These are phyloP conservation scores for Tetrahymena elliotti DNA, from an alignment of 73 alveolate genomes.

Conservation along the genomic window DNA sequence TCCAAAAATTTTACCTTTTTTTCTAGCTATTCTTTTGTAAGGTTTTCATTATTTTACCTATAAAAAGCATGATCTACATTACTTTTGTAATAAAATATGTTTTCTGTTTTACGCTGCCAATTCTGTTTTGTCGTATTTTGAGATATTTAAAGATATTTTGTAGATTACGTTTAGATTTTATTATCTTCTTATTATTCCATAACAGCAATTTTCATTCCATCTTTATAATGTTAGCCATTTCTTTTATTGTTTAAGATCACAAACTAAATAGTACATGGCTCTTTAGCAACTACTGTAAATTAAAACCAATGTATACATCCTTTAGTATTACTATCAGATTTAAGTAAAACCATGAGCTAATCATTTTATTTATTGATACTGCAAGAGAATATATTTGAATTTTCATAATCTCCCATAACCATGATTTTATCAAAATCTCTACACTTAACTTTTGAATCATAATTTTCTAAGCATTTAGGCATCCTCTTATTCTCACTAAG, in stretches of 20 bases:
- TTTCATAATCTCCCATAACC: not conserved
- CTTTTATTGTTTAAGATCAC: not conserved
- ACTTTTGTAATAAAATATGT: not conserved
- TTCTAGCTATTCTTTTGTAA: not conserved
- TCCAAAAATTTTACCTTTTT: not conserved
- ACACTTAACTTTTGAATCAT: not conserved
- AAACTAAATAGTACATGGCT: not conserved
- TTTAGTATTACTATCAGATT: not conserved
- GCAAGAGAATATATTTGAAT: not conserved
- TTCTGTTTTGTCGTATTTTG: not conserved
- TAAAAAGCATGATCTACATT: not conserved
- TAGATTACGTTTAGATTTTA: not conserved
- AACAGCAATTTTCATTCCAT: not conserved
- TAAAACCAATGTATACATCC: not conserved
- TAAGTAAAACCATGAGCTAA: not conserved
- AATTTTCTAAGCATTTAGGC: not conserved
- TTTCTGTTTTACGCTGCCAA: not conserved
- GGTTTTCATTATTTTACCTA: not conserved
- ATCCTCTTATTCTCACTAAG: not conserved
- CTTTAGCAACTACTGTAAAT: not conserved
- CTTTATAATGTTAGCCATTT: not conserved
- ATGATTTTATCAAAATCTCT: not conserved
- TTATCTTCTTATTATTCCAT: not conserved
- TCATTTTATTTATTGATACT: not conserved
- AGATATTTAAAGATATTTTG: not conserved